Conservation (phyloP, 495 filamentous ascomycete genomes). For the Penicillium robsamsonii region DNA sequence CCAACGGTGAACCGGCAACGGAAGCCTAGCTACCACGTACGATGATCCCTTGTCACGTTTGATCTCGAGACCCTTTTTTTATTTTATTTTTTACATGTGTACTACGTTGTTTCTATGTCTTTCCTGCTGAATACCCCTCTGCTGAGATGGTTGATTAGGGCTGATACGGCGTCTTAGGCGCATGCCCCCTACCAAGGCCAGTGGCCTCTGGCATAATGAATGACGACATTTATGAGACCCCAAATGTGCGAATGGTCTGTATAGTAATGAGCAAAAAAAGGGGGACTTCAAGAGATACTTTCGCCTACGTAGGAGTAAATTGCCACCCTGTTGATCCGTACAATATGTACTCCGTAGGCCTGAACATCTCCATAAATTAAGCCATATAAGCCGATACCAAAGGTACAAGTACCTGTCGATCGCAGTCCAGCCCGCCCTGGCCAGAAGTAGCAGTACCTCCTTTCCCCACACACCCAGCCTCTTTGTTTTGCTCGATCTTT, state of each 20-base stretch:
- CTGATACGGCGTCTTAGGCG: conserved; percentile 16
- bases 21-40: conserved; percentile 73
- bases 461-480: conserved; percentile 28
- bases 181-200: not conserved
- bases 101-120: conserved; percentile 17
- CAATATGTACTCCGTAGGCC: too few species aligned
- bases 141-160: conserved; percentile 19
- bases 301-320: not conserved
- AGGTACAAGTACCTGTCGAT: conserved; percentile 12
- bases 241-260: conserved; percentile 12
- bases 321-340: not conserved
- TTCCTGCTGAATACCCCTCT: conserved; percentile 30
- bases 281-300: not conserved
- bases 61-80: conserved; percentile 3
- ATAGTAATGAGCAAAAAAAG: conserved; percentile 9
- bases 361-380: not conserved
- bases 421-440: conserved; percentile 1
- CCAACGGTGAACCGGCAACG: conserved; percentile 78
- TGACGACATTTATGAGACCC: conserved; percentile 22
- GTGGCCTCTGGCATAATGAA: conserved; percentile 14
- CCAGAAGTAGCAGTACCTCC: conserved; percentile 8
- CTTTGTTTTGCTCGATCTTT: conserved; percentile 20
- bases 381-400: not conserved
- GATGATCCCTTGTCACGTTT: conserved; percentile 33
- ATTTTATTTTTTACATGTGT: conserved; percentile 1